Evolutionary conservation across 371 early-diverging fungal species (phyloP), one percentile per base, ranked within the genome.

Genomic region (Dichotomocladium elegans): DNA sequence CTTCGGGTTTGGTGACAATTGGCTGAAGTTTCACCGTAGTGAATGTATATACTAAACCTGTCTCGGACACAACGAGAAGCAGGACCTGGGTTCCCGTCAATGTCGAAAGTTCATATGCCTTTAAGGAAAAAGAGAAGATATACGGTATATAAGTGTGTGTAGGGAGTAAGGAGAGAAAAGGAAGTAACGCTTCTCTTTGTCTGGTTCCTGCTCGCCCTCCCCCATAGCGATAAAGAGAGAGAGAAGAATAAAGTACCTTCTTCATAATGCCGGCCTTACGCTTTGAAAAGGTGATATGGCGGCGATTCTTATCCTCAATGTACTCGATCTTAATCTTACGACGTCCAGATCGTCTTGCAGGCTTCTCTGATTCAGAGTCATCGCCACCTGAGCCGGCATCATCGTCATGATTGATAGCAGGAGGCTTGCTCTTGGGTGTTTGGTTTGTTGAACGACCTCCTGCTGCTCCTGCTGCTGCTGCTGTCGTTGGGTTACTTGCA

Each of bases 251-350:
- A n/a, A n/a, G 49, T 62, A 85, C 91, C 86, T 98, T 99, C 73
- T 99, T 99, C 97, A 99, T 96, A 61, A 99, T 93, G 31, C 99
- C 99, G 31, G 96, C 94, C 72, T 98, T 99, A 69, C 99, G 83
- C 73, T 99, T 99, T 57, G 90, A 90, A 73, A 99, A 99, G 4
- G 99, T 97, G 53, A 99, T 97, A 59, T 95, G 93, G 60, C 99
- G 83, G 58, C 94, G 83, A 56, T 86, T 89, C 75, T 94, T 96
- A 64, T 95, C 97, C 56, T 91, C 89, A 58, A 99, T 99, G 66
- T 90, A 99, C 66, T 94, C 95, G 69, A 97, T 95, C 68, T 92
- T 94, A 69, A 98, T 96, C 71, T 97, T 96, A 61, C 95, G 85
- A 46, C 98, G 80, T 8, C 93, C 93, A 33, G 85, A 79, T 14